phyloP scores from a whole-genome alignment of 139 green algal genomes.

The Chloropicon primus region DNA sequence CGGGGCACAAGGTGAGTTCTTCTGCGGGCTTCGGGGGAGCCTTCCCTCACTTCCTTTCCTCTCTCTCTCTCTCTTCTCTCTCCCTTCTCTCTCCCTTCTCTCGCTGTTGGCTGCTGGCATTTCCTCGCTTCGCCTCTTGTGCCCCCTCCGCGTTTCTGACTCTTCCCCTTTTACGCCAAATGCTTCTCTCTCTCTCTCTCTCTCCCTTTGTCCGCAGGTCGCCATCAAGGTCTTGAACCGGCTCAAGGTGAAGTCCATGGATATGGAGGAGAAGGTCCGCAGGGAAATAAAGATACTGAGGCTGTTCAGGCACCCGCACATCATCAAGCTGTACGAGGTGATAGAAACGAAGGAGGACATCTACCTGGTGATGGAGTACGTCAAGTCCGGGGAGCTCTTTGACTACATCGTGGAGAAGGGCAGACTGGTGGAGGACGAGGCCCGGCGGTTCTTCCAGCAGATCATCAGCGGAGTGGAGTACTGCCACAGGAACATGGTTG shows the following conservation, averaged over 20 bases:
- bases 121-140: no score
- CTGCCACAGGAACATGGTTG: conserved; percentile 94
- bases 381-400: conserved; percentile 94
- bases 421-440: conserved; percentile 88
- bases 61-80: no score
- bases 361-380: conserved; percentile 99
- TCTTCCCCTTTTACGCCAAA: no score
- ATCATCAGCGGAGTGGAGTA: conserved; percentile 94
- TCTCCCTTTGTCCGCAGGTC: no score
- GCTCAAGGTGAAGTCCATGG: conserved; percentile 98
- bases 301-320: conserved; percentile 99
- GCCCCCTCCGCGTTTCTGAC: not conserved
- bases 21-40: not conserved
- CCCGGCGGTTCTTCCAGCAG: conserved; percentile 97
- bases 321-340: conserved; percentile 97
- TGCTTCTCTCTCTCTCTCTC: no score
- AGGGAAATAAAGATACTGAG: conserved; percentile 66
- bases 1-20: conserved; percentile 63
- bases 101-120: no score
- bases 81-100: no score
- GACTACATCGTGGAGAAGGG: conserved; percentile 99
- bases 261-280: conserved; percentile 92
- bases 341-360: conserved; percentile 94
- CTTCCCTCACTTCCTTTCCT: not conserved
- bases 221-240: conserved; percentile 98